Evolutionary conservation across 108 stramenopile genomes (phyloP).

Genomic region (Aurantiochytrium sp.): DNA sequence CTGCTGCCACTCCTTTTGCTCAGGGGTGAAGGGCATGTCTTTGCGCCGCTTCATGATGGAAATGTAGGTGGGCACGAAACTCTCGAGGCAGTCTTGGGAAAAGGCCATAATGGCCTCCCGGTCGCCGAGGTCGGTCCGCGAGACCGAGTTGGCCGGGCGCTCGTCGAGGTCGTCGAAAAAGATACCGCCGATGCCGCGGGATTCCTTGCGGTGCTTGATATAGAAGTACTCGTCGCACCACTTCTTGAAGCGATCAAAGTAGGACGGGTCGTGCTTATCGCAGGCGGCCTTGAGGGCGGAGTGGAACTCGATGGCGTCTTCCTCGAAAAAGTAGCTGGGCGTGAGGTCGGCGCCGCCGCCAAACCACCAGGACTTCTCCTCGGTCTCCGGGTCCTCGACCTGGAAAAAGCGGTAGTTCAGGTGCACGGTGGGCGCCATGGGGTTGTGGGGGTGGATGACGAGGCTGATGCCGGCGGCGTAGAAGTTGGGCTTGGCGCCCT

Average conservation of each 20-base stretch:
- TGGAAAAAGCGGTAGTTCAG: slow-evolving; percentile 99
- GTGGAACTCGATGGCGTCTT: slow-evolving; percentile 97
- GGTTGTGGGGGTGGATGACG: slow-evolving; percentile 98
- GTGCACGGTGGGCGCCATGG: slow-evolving; percentile 89
- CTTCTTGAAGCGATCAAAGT: slow-evolving; percentile 91
- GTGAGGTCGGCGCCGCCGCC: slow-evolving; percentile 99
- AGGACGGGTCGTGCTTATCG: slow-evolving; percentile 83
- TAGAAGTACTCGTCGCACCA: slow-evolving; percentile 96
- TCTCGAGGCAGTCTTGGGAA: slow-evolving; percentile 74
- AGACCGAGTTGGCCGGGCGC: slow-evolving; percentile 41
- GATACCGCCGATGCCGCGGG: slow-evolving; percentile 92
- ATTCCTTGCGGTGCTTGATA: slow-evolving; percentile 89
- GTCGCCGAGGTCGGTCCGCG: slow-evolving; percentile 64
- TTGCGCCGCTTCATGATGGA: slow-evolving; percentile 83
- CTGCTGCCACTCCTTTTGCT: slow-evolving; percentile 92
- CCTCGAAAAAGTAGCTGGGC: slow-evolving; percentile 86
- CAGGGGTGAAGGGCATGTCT: slow-evolving; percentile 76
- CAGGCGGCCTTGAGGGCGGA: slow-evolving; percentile 95
- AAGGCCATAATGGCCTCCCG: slow-evolving; percentile 41
- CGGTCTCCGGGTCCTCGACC: slow-evolving; percentile 29
- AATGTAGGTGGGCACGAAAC: slow-evolving; percentile 82
- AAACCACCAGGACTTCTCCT: slow-evolving; percentile 82
- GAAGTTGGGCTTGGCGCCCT: slow-evolving; percentile 70
- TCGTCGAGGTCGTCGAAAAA: slow-evolving; percentile 98
- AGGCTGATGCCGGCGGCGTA: slow-evolving; percentile 90